phyloP scores from a whole-genome alignment of 192 early-diverging fungal species.

The Coemansia sp. region DNA sequence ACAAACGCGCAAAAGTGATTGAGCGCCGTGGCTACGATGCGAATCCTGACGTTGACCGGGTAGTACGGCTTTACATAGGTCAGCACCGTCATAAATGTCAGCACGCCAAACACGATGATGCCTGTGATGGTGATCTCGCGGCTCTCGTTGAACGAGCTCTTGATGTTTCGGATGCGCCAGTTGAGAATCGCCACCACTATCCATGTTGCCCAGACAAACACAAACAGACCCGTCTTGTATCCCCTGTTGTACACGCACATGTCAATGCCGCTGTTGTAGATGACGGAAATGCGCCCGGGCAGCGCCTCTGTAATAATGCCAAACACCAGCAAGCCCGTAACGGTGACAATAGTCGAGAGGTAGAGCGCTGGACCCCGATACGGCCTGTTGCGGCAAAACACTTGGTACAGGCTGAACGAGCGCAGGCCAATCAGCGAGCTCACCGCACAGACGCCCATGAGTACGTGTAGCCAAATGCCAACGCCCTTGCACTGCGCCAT shows the following conservation, averaged over 20 bases:
- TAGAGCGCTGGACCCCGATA: neutral
- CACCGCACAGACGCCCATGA: slow-evolving; percentile 29
- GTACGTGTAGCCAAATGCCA: slow-evolving; percentile 38
- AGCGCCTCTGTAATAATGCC: slow-evolving; percentile 33
- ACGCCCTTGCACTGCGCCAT: slow-evolving; percentile 37
- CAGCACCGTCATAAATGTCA: slow-evolving; percentile 34
- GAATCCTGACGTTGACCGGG: slow-evolving; percentile 13
- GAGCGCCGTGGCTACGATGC: slow-evolving; percentile 28
- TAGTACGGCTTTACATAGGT: slow-evolving; percentile 22
- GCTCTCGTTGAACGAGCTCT: slow-evolving; percentile 50
- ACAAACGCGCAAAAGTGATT: slow-evolving; percentile 28
- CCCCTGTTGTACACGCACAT: slow-evolving; percentile 26
- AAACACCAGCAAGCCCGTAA: slow-evolving; percentile 12
- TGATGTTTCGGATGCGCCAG: slow-evolving; percentile 48
- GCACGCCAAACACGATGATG: slow-evolving; percentile 17
- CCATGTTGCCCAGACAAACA: slow-evolving; percentile 34
- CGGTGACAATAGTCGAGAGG: slow-evolving; percentile 3
- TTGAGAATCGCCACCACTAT: slow-evolving; percentile 15
- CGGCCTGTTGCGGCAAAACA: neutral
- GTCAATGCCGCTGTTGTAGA: slow-evolving; percentile 12
- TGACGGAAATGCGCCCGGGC: slow-evolving; percentile 4
- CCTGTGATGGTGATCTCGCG: slow-evolving; percentile 32
- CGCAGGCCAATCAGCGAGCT: slow-evolving; percentile 23
- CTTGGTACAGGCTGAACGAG: neutral
- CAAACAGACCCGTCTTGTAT: slow-evolving; percentile 34